Evolutionary conservation across 78 protist species (phyloP).

Genomic region (Protostelium mycophagum): DNA sequence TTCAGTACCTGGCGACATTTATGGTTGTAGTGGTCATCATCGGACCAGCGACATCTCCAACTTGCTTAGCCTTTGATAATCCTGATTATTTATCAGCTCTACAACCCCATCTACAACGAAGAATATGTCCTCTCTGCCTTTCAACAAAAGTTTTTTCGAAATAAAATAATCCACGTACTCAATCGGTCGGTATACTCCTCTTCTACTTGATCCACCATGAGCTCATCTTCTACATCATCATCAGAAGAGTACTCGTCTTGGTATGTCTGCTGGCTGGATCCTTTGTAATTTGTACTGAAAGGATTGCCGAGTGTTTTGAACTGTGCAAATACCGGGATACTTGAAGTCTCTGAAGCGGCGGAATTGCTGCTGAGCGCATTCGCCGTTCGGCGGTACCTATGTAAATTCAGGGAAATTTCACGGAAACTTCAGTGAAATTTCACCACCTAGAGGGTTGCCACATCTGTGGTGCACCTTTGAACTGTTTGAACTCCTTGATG

Average conservation of each 20-base stretch:
- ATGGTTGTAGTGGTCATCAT: slow-evolving; percentile 41
- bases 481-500: slow-evolving; percentile 20
- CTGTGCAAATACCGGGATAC: slow-evolving; percentile 13
- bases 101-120: not conserved
- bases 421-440: too few species aligned
- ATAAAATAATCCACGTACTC: slow-evolving; percentile 14
- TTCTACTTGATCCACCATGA: not conserved
- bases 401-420: too few species aligned
- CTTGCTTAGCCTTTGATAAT: not conserved
- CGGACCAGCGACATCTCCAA: slow-evolving; percentile 4
- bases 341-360: not conserved
- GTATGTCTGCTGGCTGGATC: not conserved
- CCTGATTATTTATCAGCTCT: not conserved
- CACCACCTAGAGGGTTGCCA: not conserved
- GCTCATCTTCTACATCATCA: not conserved
- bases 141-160: not conserved
- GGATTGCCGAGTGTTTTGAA: slow-evolving; percentile 41
- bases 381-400: not conserved
- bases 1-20: slow-evolving; percentile 35
- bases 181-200: slow-evolving; percentile 21
- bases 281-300: not conserved
- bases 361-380: slow-evolving; percentile 8
- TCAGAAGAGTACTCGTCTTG: not conserved
- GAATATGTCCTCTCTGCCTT: not conserved
- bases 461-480: not conserved